A percentile compares a stretch with the other conserved stretches of the same genome.
Conservation (phyloP, 805 yeast species). For the Jamesozyma lodderae region DNA sequence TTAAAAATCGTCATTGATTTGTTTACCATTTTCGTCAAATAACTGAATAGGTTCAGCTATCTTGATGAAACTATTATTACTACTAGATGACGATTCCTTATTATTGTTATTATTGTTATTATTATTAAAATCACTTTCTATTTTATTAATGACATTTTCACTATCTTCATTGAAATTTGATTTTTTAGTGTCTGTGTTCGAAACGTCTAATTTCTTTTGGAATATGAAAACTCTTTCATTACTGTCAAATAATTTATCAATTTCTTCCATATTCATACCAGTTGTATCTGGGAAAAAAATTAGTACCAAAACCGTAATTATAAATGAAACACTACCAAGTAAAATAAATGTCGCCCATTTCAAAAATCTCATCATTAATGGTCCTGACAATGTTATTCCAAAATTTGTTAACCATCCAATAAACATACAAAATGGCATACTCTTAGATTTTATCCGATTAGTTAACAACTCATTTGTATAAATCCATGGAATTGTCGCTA, state of each 20-base stretch:
- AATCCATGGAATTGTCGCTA: slow-evolving; percentile 41
- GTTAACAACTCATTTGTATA: slow-evolving; percentile 45
- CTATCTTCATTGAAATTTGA: neutral
- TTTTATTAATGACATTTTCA: neutral
- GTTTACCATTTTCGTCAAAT: neutral
- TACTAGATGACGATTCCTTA: neutral
- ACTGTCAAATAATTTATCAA: slow-evolving; percentile 17
- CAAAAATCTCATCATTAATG: slow-evolving; percentile 30
- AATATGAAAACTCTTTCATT: neutral
- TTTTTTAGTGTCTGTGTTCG: too few species aligned
- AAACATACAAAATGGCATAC: slow-evolving; percentile 38
- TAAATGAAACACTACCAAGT: slow-evolving; percentile 30
- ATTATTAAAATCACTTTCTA: neutral
- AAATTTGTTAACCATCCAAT: slow-evolving; percentile 38
- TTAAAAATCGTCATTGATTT: neutral
- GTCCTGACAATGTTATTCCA: slow-evolving; percentile 33
- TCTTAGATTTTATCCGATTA: slow-evolving; percentile 37
- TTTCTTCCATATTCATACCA: slow-evolving; percentile 18
- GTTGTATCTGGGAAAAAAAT: slow-evolving; percentile 39
- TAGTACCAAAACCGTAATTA: slow-evolving; percentile 27
- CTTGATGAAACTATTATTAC: too few species aligned
- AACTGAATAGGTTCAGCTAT: neutral
- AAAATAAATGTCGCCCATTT: slow-evolving; percentile 36
- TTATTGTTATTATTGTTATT: too few species aligned
- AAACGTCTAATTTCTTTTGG: too few species aligned